Conservation (phyloP, 2,329 filamentous ascomycete genomes). For the Diaporthe longicolla region DNA sequence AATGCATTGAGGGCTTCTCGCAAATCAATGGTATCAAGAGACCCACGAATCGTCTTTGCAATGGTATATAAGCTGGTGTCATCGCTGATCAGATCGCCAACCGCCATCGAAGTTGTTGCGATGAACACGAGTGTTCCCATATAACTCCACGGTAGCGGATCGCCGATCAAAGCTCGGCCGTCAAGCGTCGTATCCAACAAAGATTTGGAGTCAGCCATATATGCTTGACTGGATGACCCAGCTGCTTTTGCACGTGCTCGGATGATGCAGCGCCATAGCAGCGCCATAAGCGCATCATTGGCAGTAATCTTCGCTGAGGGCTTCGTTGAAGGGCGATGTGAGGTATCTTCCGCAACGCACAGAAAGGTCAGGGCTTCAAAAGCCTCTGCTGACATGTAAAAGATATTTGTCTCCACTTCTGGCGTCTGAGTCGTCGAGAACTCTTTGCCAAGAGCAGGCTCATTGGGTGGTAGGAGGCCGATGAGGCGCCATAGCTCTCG, state of each 20-base stretch:
- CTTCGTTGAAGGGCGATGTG: background rate
- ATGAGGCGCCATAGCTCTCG: background rate
- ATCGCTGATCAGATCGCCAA: background rate
- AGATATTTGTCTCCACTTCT: background rate
- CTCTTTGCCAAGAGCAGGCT: background rate
- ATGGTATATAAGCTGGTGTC: background rate
- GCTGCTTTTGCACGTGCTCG: background rate
- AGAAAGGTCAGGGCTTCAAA: background rate
- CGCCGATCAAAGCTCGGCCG: background rate
- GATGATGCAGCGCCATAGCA: background rate
- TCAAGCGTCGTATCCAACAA: background rate
- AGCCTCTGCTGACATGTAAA: background rate
- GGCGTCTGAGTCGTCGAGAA: background rate
- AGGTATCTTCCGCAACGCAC: background rate
- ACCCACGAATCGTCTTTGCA: background rate
- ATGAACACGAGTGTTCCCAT: constrained; percentile 1
- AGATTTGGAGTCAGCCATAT: background rate
- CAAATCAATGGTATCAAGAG: background rate
- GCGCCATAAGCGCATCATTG: background rate
- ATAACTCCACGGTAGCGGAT: background rate
- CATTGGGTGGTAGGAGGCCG: background rate
- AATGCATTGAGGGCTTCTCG: background rate
- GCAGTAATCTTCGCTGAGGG: background rate
- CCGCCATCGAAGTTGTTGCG: background rate
- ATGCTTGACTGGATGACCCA: background rate